Conservation (phyloP, 345 rosid genomes). For the Diplotaxis tenuifolia region DNA sequence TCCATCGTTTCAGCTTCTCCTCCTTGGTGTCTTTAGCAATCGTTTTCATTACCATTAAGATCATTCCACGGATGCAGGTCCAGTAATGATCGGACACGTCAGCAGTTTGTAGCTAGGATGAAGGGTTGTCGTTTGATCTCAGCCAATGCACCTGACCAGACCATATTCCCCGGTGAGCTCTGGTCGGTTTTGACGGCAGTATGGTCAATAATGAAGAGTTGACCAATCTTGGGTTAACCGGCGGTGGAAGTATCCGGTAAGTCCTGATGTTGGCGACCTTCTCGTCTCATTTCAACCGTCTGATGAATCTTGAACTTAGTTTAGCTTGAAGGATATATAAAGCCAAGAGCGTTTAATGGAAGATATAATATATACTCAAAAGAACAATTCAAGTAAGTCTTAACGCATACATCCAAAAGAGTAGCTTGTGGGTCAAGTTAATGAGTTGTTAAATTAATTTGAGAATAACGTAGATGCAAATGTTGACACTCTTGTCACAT, state of each 20-base stretch:
- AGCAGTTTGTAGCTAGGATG: slow-evolving; percentile 36
- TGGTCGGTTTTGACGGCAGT: slow-evolving; percentile 45
- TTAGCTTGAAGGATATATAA: slow-evolving; percentile 20
- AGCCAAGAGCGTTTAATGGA: slow-evolving; percentile 25
- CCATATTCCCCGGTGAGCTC: slow-evolving; percentile 60
- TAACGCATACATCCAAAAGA: slow-evolving; percentile 21
- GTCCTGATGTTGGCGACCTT: slow-evolving; percentile 72
- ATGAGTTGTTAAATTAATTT: slow-evolving; percentile 30
- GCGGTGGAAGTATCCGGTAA: slow-evolving; percentile 46
- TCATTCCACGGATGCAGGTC: slow-evolving; percentile 19
- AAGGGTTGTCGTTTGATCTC: slow-evolving; percentile 41
- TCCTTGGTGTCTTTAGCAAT: slow-evolving; percentile 8
- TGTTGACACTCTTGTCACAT: background rate
- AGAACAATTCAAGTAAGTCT: background rate
- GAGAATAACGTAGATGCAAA: slow-evolving; percentile 4
- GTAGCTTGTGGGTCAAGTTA: slow-evolving; percentile 28
- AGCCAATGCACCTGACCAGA: slow-evolving; percentile 43
- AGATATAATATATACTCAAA: background rate
- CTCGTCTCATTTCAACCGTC: slow-evolving; percentile 51
- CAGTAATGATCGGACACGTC: slow-evolving; percentile 47
- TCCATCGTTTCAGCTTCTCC: background rate
- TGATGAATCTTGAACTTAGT: background rate
- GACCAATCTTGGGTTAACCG: slow-evolving; percentile 41
- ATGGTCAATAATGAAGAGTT: slow-evolving; percentile 45
- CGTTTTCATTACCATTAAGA: slow-evolving; percentile 28